Conservation (phyloP, 371 early-diverging fungal genomes). For the Phascolomyces articulosus region DNA sequence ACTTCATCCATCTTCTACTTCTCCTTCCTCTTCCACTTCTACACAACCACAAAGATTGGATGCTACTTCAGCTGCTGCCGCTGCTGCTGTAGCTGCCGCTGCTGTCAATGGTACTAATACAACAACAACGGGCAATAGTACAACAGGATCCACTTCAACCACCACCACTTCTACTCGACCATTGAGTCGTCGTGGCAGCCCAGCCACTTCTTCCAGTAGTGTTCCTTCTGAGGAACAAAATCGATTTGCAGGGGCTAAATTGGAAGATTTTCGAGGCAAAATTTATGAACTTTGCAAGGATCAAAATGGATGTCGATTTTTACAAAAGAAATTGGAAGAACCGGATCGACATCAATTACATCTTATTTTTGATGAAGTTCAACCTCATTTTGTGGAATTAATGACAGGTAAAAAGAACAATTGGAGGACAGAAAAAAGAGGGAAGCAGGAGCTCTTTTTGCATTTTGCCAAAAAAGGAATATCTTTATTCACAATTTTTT, state of each 20-base stretch:
- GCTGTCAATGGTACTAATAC: too few relatives aligned
- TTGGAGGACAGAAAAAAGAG: slow-evolving; percentile 1
- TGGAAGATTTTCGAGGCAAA: slow-evolving; percentile 74
- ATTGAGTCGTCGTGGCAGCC: slow-evolving; percentile 13
- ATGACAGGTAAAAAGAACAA: slow-evolving; percentile 68
- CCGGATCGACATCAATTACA: slow-evolving; percentile 58
- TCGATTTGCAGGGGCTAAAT: slow-evolving; percentile 64
- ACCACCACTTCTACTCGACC: neutral
- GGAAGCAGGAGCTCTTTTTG: neutral
- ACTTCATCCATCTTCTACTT: neutral
- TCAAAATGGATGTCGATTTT: slow-evolving; percentile 88
- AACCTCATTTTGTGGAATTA: slow-evolving; percentile 72
- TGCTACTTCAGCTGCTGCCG: too few relatives aligned
- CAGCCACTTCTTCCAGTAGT: slow-evolving; percentile 9
- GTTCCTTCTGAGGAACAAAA: slow-evolving; percentile 38
- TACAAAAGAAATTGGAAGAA: slow-evolving; percentile 87
- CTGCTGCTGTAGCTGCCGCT: too few relatives aligned
- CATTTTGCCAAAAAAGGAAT: neutral
- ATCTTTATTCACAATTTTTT: neutral
- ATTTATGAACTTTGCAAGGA: slow-evolving; percentile 84
- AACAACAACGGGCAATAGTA: neutral
- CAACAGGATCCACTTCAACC: neutral
- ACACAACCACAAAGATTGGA: too few relatives aligned
- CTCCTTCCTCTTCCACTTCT: neutral
- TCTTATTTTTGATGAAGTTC: slow-evolving; percentile 77